Base-by-base conservation (phyloP, 345 rosid genomes). In the Reutealis trisperma region DNA sequence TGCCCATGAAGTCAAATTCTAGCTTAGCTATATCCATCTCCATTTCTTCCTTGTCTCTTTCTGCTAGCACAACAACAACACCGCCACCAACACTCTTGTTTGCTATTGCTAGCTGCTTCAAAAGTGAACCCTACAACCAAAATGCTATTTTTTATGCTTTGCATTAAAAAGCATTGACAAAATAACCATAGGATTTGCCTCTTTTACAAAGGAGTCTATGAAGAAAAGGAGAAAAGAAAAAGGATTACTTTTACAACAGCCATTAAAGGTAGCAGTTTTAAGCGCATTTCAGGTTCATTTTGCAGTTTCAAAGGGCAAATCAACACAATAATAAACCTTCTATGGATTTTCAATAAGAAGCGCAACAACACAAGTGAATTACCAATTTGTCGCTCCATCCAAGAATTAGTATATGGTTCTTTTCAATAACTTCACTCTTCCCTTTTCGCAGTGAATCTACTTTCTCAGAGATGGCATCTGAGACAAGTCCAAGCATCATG, bases 371-470 rank as follows among this genome's bases (percentile, higher is more conserved):
- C n/a, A 34, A 75, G 73, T 70, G 44, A 22, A 44, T 79, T 84
- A 94, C 98, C 97, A 94, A 84, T 87, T 92, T 94, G 84, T 92
- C 94, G 59, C 94, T 94, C 98, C 98, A 94, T 67, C 98, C 98
- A 82, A 94, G 96, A 88, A 94, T 86, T 63, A 94, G 84, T 73
- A 88, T 84, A 78, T 94, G 96, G 79, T 88, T 89, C 76, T 90
- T 92, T 80, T 94, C 98, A 73, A 94, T 92, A 72, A 94, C 98
- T 88, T 94, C 96, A 47, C 98, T 94, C 81, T 90, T 92, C 75
- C 98, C 98, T 84, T 94, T 94, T 77, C 92, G 77, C 76, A 92
- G 67, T 13, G 97, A 94, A 91, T 94, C 98, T 34, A 94, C 96
- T 88, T 91, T 94, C 85, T 94, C 96, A 21, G 98, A 88, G 78